Conservation (phyloP, 2,329 filamentous ascomycete species). For the Colletotrichum orbiculare region DNA sequence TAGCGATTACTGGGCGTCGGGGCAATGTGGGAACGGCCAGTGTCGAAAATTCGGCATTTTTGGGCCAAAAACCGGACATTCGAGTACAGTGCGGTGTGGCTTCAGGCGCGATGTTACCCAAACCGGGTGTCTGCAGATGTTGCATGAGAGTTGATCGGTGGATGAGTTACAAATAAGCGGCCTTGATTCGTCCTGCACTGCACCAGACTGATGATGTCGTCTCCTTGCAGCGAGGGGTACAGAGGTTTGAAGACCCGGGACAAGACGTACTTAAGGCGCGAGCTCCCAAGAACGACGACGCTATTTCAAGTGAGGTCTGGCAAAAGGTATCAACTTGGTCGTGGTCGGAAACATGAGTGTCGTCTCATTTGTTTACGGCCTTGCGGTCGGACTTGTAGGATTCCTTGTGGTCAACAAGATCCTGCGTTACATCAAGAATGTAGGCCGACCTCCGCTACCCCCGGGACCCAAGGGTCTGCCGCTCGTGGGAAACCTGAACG, state of each 20-base stretch:
- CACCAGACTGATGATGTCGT: not conserved
- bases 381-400: not conserved
- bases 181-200: constrained; percentile 5
- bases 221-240: not conserved
- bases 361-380: not conserved
- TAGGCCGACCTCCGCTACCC: constrained; percentile 28
- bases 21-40: not conserved
- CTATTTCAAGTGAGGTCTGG: no score
- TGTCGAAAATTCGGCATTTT: not conserved
- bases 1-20: not conserved
- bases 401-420: not conserved
- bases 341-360: not conserved
- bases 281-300: no score
- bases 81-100: not conserved
- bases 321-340: no score
- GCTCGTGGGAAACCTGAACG: constrained; percentile 58
- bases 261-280: not conserved
- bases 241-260: not conserved
- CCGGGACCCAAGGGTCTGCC: constrained; percentile 49
- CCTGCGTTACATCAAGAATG: not conserved
- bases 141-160: not conserved
- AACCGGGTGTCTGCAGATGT: not conserved
- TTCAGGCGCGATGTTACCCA: not conserved
- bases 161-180: not conserved
- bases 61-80: constrained; percentile 5